These are phyloP conservation scores for Boletus putidus DNA, from an alignment of 1,284 basidiomycete genomes.

Conservation along the genomic window DNA sequence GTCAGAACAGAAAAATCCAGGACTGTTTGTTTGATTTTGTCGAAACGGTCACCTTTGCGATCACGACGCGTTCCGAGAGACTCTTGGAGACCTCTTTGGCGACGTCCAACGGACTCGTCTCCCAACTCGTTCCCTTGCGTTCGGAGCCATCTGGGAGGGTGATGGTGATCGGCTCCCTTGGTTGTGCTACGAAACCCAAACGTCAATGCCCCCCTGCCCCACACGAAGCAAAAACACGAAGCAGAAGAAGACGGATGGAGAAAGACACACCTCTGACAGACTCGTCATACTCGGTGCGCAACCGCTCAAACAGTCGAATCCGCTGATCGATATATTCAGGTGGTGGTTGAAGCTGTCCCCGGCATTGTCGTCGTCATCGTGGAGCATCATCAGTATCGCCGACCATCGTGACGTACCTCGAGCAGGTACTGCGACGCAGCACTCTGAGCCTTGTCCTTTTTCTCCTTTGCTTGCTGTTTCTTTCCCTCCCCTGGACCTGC, in stretches of 20 bases:
- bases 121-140: constrained; percentile 86
- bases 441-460: constrained; percentile 49
- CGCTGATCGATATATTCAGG: constrained; percentile 90
- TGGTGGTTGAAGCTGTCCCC: constrained; percentile 70
- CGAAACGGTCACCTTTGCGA: constrained; percentile 70
- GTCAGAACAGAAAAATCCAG: background rate
- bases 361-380: background rate
- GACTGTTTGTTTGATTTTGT: too few species aligned
- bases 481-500: constrained; percentile 35
- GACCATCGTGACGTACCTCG: constrained; percentile 47
- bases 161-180: constrained; percentile 80
- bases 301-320: constrained; percentile 86
- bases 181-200: constrained; percentile 59
- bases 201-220: too few species aligned
- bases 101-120: constrained; percentile 94
- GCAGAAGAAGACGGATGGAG: background rate
- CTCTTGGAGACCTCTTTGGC: constrained; percentile 88
- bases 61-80: constrained; percentile 88
- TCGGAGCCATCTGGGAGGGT: constrained; percentile 88
- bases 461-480: constrained; percentile 49
- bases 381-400: background rate
- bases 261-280: constrained; percentile 65
- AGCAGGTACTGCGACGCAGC: constrained; percentile 53
- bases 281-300: constrained; percentile 85
- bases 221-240: background rate